Conservation (phyloP, 768 basidiomycete species). For the Russula emetica region DNA sequence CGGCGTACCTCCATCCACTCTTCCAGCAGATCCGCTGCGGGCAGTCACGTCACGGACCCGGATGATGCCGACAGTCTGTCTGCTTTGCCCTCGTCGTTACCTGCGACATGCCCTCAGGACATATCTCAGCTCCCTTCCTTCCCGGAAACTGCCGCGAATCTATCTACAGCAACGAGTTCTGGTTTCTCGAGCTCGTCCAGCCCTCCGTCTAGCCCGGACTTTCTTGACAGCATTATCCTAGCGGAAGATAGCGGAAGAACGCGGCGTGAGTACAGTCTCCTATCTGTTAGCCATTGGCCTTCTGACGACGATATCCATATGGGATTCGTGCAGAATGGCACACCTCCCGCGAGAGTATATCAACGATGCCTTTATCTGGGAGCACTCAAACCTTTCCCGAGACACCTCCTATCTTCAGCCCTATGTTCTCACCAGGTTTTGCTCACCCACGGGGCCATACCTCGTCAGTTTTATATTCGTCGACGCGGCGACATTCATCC, state of each 20-base stretch:
- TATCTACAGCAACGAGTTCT: slow-evolving; percentile 2
- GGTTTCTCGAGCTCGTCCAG: neutral
- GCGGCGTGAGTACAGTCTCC: neutral
- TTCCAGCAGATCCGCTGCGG: neutral
- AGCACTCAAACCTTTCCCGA: slow-evolving; percentile 68
- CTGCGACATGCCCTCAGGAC: neutral
- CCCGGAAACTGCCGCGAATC: slow-evolving; percentile 14
- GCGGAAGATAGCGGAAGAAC: neutral
- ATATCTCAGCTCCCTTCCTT: slow-evolving; percentile 18
- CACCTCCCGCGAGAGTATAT: neutral
- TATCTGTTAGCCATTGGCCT: neutral
- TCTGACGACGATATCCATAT: neutral
- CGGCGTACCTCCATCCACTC: neutral
- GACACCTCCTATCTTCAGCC: slow-evolving; percentile 58
- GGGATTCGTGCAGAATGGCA: neutral
- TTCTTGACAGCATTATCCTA: slow-evolving; percentile 21
- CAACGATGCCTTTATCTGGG: slow-evolving; percentile 21
- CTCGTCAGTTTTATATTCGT: slow-evolving; percentile 9
- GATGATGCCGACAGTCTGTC: slow-evolving; percentile 10
- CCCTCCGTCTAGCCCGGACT: slow-evolving; percentile 19
- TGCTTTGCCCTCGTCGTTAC: slow-evolving; percentile 12
- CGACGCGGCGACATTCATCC: slow-evolving; percentile 6
- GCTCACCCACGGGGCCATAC: slow-evolving; percentile 12
- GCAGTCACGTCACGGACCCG: neutral
- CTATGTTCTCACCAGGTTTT: slow-evolving; percentile 42